Conservation (phyloP, 2,329 filamentous ascomycete genomes). For the Aspergillus eucalypticola region DNA sequence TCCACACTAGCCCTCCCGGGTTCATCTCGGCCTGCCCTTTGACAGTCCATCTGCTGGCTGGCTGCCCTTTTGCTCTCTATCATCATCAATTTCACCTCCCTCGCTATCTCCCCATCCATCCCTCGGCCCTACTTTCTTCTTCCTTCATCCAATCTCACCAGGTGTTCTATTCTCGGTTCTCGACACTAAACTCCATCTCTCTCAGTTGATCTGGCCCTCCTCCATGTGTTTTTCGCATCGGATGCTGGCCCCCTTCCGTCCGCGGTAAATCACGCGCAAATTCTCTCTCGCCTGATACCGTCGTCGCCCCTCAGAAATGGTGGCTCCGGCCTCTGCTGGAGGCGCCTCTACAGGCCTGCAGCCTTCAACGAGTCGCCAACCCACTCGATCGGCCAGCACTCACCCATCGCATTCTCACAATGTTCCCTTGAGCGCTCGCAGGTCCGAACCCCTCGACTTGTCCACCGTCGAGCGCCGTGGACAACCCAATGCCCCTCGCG, state of each 20-base stretch:
- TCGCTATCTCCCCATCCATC: conserved; percentile 11
- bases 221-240: conserved; percentile 40
- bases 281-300: conserved; percentile 15
- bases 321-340: conserved; percentile 48
- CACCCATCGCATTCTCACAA: conserved; percentile 49
- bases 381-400: conserved; percentile 44
- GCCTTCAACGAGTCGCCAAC: conserved; percentile 34
- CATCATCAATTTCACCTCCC: conserved; percentile 19
- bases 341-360: conserved; percentile 37
- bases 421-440: conserved; percentile 65
- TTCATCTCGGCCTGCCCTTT: conserved; percentile 25
- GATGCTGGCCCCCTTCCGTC: conserved; percentile 28
- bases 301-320: conserved; percentile 40
- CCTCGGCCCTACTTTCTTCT: conserved; percentile 7
- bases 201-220: conserved; percentile 22
- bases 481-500: conserved; percentile 72
- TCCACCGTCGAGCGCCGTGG: conserved; percentile 89
- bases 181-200: conserved; percentile 9
- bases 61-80: conserved; percentile 11
- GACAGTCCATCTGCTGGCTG: conserved; percentile 17
- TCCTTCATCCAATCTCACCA: conserved; percentile 19
- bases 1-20: conserved; percentile 28
- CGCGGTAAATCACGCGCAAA: conserved; percentile 32
- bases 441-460: conserved; percentile 73
- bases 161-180: background rate